phyloP scores from a whole-genome alignment of 805 yeast species.

The Ogataea dorogensis region DNA sequence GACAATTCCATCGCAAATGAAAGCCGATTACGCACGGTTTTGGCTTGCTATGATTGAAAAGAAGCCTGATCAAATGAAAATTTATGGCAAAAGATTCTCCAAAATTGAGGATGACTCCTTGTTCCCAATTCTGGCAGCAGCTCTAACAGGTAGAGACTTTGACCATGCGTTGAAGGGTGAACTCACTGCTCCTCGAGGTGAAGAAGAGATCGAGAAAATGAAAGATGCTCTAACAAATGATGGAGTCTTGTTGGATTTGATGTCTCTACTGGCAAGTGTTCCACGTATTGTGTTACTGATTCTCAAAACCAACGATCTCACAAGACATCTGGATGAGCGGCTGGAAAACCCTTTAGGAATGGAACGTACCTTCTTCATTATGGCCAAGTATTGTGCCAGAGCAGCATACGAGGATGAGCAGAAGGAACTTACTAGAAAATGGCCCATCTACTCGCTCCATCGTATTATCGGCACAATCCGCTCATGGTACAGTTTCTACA shows the following conservation, averaged over 20 bases:
- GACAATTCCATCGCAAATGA: constrained; percentile 70
- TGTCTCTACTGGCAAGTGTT: constrained; percentile 72
- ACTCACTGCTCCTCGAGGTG: constrained; percentile 50
- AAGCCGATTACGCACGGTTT: constrained; percentile 82
- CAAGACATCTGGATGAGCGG: constrained; percentile 83
- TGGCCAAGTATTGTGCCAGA: constrained; percentile 86
- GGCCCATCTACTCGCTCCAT: constrained; percentile 19
- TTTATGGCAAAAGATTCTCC: constrained; percentile 77
- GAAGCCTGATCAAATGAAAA: constrained; percentile 62
- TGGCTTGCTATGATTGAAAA: constrained; percentile 87
- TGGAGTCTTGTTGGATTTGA: constrained; percentile 67
- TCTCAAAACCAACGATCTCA: constrained; percentile 90
- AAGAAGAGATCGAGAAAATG: constrained; percentile 68
- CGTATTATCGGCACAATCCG: constrained; percentile 29
- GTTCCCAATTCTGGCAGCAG: constrained; percentile 84
- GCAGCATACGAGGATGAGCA: constrained; percentile 68
- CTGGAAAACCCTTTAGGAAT: constrained; percentile 81
- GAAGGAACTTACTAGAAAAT: constrained; percentile 7
- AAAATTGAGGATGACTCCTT: constrained; percentile 73
- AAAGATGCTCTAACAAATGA: constrained; percentile 58
- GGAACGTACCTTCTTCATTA: constrained; percentile 80
- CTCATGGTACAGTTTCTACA: constrained; percentile 35
- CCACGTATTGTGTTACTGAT: constrained; percentile 86
- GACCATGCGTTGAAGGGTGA: constrained; percentile 69
- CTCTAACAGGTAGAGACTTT: constrained; percentile 91